Evolutionary conservation across 352 stramenopile genomes (phyloP), one percentile per base, ranked within the genome.

Genomic region (Globisporangium paroecandrum): DNA sequence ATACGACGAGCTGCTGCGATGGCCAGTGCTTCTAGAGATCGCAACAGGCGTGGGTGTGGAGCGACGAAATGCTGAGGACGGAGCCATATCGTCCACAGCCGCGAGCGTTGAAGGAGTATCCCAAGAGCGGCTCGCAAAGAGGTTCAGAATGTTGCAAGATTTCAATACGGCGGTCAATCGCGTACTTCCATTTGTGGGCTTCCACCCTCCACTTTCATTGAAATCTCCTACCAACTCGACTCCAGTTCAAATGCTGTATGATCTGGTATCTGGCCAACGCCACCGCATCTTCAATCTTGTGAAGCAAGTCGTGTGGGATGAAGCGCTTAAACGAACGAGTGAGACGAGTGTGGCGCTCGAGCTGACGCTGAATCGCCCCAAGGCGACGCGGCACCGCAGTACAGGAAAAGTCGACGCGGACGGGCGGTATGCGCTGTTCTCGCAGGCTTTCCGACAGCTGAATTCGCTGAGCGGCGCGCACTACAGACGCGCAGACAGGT

Each of bases 401-500:
- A 79, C 76, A 3, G 79, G 80, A 1, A 84, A 89, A 56, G 64
- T 69, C 0, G 89, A 97, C 60, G 51, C 56, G 0, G 79, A 94
- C 58, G 90, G 79, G 15, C 72, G 87, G 1, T 88, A 87, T 15
- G 79, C 83, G 6, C 69, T 96, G 1, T 97, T 97, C 64, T 89
- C 83, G 9, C 90, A 97, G 67, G 91, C 90, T 1, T 96, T 95
- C 64, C 76, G 84, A 1, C 87, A 96, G 61, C 74, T 96, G 0
- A 89, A 90, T 59, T 60, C 76, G 24, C 75, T 91, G 7, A 77
- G 89, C 36, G 75, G 81, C 15, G 72, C 76, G 12, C 82, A 93
- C 34, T 91, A 96, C 49, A 78, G 89, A 2, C 85, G 85, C 10
- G 47, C 67, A 1, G 74, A 82, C 9, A 89, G 89, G 20, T 75